phyloP scores from a whole-genome alignment of 169 alveolate species.

The Neospora caninum region DNA sequence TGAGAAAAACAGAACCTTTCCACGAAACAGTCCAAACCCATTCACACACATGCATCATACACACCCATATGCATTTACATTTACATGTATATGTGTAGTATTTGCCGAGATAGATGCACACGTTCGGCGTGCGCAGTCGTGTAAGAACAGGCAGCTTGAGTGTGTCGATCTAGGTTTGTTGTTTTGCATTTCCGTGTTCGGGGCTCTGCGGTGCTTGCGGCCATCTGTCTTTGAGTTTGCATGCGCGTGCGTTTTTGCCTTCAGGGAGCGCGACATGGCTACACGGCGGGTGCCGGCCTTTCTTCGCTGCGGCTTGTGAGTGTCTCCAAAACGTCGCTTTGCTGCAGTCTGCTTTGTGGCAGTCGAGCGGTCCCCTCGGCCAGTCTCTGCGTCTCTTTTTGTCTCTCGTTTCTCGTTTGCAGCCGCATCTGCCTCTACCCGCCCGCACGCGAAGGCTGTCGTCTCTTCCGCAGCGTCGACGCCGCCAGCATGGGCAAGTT shows the following conservation, averaged over 20 bases:
- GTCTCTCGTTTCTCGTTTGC: background rate
- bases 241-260: background rate
- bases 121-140: no score
- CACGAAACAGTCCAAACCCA: background rate
- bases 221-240: no score
- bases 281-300: conserved; percentile 48
- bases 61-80: background rate
- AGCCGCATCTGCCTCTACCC: conserved; percentile 48
- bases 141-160: no score
- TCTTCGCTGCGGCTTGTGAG: conserved; percentile 49
- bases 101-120: no score
- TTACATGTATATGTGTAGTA: background rate
- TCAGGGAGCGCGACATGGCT: conserved; percentile 58
- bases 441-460: conserved; percentile 41
- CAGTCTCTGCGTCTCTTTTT: background rate
- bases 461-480: conserved; percentile 41
- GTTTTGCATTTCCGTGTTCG: no score
- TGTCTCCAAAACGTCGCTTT: background rate
- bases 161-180: no score
- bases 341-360: background rate
- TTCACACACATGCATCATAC: background rate
- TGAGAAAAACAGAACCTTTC: background rate
- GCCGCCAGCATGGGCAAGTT: conserved; percentile 37
- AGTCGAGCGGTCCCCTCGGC: background rate
- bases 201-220: no score